phyloP scores from a whole-genome alignment of 768 basidiomycete genomes.

The Tephrocybe sp. region DNA sequence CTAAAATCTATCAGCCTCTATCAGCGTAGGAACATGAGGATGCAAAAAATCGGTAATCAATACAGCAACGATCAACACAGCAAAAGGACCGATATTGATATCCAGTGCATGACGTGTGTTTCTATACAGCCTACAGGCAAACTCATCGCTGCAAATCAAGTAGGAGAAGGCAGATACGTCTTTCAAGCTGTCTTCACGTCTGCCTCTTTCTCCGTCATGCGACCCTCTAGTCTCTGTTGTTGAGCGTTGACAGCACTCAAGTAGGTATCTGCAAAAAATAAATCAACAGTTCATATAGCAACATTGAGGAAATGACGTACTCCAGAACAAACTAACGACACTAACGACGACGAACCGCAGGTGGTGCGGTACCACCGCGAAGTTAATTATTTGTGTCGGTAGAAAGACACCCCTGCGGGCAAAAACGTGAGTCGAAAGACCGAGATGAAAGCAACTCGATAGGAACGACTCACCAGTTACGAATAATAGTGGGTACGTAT shows the following conservation, averaged over 20 bases:
- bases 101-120: too few species aligned
- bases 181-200: too few species aligned
- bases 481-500: constrained; percentile 70
- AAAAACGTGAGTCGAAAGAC: neutral
- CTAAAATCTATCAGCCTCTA: too few species aligned
- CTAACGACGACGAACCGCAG: constrained; percentile 73
- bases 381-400: constrained; percentile 79
- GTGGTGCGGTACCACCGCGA: constrained; percentile 72
- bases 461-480: constrained; percentile 59
- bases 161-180: too few species aligned
- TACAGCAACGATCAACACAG: too few species aligned
- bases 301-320: constrained; percentile 39
- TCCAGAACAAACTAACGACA: constrained; percentile 81
- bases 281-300: neutral
- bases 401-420: constrained; percentile 61
- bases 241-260: constrained; percentile 55
- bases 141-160: too few species aligned
- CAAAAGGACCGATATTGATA: too few species aligned
- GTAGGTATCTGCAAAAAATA: constrained; percentile 47
- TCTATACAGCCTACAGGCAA: too few species aligned
- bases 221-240: constrained; percentile 9
- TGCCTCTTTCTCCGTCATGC: too few species aligned
- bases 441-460: neutral
- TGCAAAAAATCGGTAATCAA: too few species aligned
- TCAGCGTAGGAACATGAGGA: too few species aligned